These are phyloP conservation scores for Cutaneotrichosporon dermatis DNA, from an alignment of 1,284 basidiomycete species.

Conservation along the genomic window DNA sequence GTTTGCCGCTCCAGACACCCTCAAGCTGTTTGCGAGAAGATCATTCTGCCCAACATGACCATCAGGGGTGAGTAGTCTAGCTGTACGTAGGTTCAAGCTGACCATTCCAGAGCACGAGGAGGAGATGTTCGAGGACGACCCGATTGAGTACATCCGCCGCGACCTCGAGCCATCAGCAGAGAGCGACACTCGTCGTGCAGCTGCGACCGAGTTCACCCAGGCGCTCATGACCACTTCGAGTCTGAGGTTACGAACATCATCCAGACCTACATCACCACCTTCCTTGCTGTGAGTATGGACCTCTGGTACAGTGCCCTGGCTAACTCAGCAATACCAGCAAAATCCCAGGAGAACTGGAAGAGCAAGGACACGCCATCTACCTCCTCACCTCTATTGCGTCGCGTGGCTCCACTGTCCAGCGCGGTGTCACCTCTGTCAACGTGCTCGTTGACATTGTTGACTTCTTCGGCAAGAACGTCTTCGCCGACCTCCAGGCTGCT, in stretches of 20 bases:
- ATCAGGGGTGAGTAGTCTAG: conserved; percentile 57
- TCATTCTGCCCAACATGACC: conserved; percentile 87
- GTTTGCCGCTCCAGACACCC: conserved; percentile 64
- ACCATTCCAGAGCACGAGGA: conserved; percentile 67
- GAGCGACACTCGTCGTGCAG: conserved; percentile 75
- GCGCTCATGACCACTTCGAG: conserved; percentile 79
- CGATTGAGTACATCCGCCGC: conserved; percentile 87
- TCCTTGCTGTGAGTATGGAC: conserved; percentile 58
- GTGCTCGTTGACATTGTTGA: conserved; percentile 87
- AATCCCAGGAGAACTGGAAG: conserved; percentile 75
- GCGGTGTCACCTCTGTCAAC: conserved; percentile 91
- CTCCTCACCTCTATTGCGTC: conserved; percentile 87
- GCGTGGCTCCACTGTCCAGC: conserved; percentile 74
- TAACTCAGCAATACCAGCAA: conserved; percentile 51
- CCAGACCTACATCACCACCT: conserved; percentile 72
- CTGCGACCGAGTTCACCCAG: conserved; percentile 87
- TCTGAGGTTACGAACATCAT: conserved; percentile 79
- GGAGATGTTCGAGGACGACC: conserved; percentile 96
- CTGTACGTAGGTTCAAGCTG: neutral
- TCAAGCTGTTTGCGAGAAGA: conserved; percentile 76
- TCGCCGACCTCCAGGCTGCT: conserved; percentile 74
- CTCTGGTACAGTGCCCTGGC: neutral
- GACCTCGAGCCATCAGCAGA: conserved; percentile 61
- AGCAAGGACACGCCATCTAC: conserved; percentile 96
- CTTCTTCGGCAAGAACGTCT: conserved; percentile 91